phyloP scores from a whole-genome alignment of 352 stramenopile genomes.

The Plasmopara muralis region DNA sequence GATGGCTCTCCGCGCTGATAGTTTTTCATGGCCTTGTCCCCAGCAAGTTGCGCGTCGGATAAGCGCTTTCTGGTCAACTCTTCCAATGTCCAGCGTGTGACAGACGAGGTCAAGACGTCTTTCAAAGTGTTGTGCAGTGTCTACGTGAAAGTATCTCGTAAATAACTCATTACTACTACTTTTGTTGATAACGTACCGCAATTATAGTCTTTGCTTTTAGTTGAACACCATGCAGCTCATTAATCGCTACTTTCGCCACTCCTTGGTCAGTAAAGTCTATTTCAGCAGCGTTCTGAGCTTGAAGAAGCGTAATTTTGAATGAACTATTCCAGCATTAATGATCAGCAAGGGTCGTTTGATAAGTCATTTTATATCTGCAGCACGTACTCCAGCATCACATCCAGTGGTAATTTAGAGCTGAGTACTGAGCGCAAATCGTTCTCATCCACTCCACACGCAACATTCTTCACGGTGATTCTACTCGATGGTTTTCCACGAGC shows the following conservation, averaged over 20 bases:
- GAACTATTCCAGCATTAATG: constrained; percentile 10
- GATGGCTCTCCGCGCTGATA: constrained; percentile 54
- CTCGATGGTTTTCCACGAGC: constrained; percentile 22
- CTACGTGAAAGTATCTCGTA: constrained; percentile 13
- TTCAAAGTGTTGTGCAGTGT: constrained; percentile 13
- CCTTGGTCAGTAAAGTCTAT: constrained; percentile 26
- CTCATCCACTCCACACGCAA: constrained; percentile 37
- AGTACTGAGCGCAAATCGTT: constrained; percentile 56
- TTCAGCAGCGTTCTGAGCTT: constrained; percentile 7
- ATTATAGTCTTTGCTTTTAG: constrained; percentile 39
- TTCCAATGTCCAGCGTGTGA: constrained; percentile 21
- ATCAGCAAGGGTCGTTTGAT: background rate
- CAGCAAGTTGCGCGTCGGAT: constrained; percentile 11
- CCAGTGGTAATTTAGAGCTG: constrained; percentile 38
- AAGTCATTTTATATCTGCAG: background rate
- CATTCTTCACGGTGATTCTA: constrained; percentile 34
- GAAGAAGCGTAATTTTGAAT: constrained; percentile 14
- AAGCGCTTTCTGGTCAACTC: constrained; percentile 24
- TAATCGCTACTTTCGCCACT: constrained; percentile 33
- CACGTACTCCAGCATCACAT: constrained; percentile 32
- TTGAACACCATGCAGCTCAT: constrained; percentile 42
- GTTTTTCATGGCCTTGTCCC: constrained; percentile 62
- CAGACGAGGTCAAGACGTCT: constrained; percentile 1
- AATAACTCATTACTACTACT: constrained; percentile 1
- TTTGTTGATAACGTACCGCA: constrained; percentile 28